phyloP scores from a whole-genome alignment of 495 filamentous ascomycete genomes.

The Terfezia claveryi region DNA sequence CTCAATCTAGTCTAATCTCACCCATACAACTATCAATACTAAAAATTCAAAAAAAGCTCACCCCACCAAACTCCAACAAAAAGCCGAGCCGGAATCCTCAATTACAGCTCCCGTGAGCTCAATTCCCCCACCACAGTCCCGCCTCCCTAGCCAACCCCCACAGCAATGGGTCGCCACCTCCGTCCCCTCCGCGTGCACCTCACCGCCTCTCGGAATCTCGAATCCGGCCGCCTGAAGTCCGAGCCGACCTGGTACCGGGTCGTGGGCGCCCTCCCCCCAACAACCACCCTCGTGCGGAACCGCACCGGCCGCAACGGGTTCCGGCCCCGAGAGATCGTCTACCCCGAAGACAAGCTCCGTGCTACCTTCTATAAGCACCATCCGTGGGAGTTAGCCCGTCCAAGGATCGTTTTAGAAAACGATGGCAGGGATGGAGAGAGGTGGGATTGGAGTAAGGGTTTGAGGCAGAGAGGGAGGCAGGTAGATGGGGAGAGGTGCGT shows the following conservation, averaged over 20 bases:
- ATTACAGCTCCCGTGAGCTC: neutral
- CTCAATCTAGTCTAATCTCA: neutral
- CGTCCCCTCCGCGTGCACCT: slow-evolving; percentile 51
- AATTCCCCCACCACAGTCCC: neutral
- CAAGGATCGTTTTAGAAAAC: slow-evolving; percentile 60
- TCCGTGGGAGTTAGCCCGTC: slow-evolving; percentile 90
- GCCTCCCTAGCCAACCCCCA: neutral
- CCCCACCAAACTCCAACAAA: neutral
- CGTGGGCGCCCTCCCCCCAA: slow-evolving; percentile 51
- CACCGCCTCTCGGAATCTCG: slow-evolving; percentile 35
- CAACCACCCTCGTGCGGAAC: slow-evolving; percentile 45
- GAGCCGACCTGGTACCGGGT: slow-evolving; percentile 60
- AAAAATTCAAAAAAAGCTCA: neutral
- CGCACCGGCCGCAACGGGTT: slow-evolving; percentile 33
- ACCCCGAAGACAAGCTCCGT: slow-evolving; percentile 70
- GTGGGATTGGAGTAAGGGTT: slow-evolving; percentile 50
- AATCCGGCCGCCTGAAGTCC: slow-evolving; percentile 21
- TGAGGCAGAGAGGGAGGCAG: slow-evolving; percentile 55
- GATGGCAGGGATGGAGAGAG: slow-evolving; percentile 53
- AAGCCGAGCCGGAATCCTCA: neutral
- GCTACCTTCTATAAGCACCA: slow-evolving; percentile 72
- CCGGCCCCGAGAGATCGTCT: slow-evolving; percentile 51
- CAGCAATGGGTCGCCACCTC: slow-evolving; percentile 21
- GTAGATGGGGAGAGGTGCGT: slow-evolving; percentile 70
- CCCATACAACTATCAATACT: neutral